These are phyloP conservation scores for Turritis glabra DNA, from an alignment of 345 rosid genomes.

Conservation along the genomic window DNA sequence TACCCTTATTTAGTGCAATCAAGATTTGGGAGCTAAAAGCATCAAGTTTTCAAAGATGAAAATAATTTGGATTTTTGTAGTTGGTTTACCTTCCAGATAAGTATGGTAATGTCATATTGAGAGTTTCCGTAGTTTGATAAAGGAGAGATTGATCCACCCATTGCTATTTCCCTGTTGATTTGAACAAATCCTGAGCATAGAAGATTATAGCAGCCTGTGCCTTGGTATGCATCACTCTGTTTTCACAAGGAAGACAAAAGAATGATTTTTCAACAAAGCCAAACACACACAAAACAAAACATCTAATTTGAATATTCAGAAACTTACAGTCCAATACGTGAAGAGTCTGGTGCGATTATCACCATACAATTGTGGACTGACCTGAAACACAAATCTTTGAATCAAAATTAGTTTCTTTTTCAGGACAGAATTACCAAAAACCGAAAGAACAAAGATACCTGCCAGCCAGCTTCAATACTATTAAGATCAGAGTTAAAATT, in stretches of 20 bases:
- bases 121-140: slow-evolving; percentile 51
- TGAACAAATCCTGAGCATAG: slow-evolving; percentile 77
- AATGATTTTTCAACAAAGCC: not conserved
- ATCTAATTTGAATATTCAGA: not conserved
- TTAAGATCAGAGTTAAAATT: slow-evolving; percentile 70
- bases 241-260: slow-evolving; percentile 15
- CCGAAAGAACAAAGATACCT: slow-evolving; percentile 37
- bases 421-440: not conserved
- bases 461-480: slow-evolving; percentile 87
- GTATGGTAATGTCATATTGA: slow-evolving; percentile 72
- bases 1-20: no score
- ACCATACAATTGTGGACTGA: slow-evolving; percentile 71
- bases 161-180: slow-evolving; percentile 65
- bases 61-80: not conserved
- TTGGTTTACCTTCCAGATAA: slow-evolving; percentile 69
- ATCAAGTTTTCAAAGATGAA: not conserved
- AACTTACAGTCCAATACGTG: slow-evolving; percentile 81
- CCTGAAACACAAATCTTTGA: slow-evolving; percentile 45
- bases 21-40: no score
- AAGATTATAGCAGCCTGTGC: slow-evolving; percentile 79
- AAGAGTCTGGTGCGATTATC: slow-evolving; percentile 67
- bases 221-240: slow-evolving; percentile 83
- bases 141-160: slow-evolving; percentile 80
- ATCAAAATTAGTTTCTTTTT: not conserved
- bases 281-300: slow-evolving; percentile 11